Conservation (phyloP, 164 flowering plant genomes). For the Liquidambar formosana region DNA sequence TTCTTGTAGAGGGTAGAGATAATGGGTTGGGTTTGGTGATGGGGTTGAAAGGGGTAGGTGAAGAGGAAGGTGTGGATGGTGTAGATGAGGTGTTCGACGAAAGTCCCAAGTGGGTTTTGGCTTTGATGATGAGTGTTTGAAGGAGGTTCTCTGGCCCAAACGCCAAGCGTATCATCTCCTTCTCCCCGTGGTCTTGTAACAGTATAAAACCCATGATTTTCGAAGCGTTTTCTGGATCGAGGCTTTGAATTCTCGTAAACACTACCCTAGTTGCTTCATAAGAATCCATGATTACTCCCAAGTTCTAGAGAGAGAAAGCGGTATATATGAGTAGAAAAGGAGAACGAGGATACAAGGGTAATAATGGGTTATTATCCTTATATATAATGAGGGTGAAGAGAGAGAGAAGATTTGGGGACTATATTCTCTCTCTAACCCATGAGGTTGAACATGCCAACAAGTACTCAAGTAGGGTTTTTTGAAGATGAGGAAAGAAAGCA, state of each 20-base stretch:
- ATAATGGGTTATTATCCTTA: not conserved
- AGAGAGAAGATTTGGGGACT: not conserved
- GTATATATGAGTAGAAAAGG: not conserved
- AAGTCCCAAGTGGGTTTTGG: slow-evolving; percentile 41
- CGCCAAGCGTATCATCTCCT: slow-evolving; percentile 79
- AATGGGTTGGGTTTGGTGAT: slow-evolving; percentile 23
- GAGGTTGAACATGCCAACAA: not conserved
- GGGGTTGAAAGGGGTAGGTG: slow-evolving; percentile 28
- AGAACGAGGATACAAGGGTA: not conserved
- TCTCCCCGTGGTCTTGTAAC: slow-evolving; percentile 62
- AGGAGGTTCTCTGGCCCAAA: slow-evolving; percentile 60
- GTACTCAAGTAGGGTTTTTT: slow-evolving; percentile 15
- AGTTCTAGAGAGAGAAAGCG: not conserved
- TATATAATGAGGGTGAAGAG: not conserved
- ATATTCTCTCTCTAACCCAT: slow-evolving; percentile 10
- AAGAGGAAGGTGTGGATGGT: slow-evolving; percentile 19
- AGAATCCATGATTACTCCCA: slow-evolving; percentile 41
- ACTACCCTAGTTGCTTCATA: slow-evolving; percentile 48
- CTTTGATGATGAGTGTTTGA: slow-evolving; percentile 45
- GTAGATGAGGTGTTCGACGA: slow-evolving; percentile 20
- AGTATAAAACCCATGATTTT: slow-evolving; percentile 79
- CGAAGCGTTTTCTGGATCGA: slow-evolving; percentile 72
- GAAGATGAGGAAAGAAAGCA: not conserved
- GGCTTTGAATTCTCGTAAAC: slow-evolving; percentile 40
- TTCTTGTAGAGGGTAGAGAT: slow-evolving; percentile 18